phyloP scores from a whole-genome alignment of 1,139 yeast genomes.

The Hanseniaspora gamundiae region DNA sequence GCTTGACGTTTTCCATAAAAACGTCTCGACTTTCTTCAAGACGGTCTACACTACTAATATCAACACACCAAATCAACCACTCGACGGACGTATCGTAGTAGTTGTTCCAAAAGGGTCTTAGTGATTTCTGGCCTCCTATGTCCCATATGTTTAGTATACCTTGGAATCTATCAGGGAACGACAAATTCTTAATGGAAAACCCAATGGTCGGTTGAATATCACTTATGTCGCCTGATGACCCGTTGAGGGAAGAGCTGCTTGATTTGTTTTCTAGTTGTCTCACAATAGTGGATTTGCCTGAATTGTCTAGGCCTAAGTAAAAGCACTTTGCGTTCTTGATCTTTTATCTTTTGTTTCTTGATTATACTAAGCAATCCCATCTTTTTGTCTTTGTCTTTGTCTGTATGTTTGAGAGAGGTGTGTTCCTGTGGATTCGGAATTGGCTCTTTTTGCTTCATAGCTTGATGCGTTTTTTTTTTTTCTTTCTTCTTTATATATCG shows the following conservation, averaged over 20 bases:
- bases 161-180: constrained; percentile 17
- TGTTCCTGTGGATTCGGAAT: too few species aligned
- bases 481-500: too few species aligned
- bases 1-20: constrained; percentile 30
- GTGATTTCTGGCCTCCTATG: constrained; percentile 73
- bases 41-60: constrained; percentile 49
- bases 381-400: neutral
- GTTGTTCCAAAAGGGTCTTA: constrained; percentile 82
- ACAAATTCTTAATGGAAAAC: constrained; percentile 42
- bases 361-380: constrained; percentile 85
- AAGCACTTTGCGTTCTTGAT: constrained; percentile 60
- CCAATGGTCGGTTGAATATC: constrained; percentile 42
- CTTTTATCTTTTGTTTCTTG: constrained; percentile 71
- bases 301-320: constrained; percentile 73
- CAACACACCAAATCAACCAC: constrained; percentile 86
- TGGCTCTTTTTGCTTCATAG: too few species aligned
- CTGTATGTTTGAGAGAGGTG: too few species aligned
- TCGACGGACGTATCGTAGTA: constrained; percentile 73
- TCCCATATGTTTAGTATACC: constrained; percentile 50
- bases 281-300: constrained; percentile 80
- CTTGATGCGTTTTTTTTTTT: too few species aligned
- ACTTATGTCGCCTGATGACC: constrained; percentile 25
- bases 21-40: constrained; percentile 55
- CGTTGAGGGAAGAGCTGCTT: constrained; percentile 28
- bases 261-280: constrained; percentile 28